These are phyloP conservation scores for Volutella citrinella DNA, from an alignment of 2,329 filamentous ascomycete species.

Conservation along the genomic window DNA sequence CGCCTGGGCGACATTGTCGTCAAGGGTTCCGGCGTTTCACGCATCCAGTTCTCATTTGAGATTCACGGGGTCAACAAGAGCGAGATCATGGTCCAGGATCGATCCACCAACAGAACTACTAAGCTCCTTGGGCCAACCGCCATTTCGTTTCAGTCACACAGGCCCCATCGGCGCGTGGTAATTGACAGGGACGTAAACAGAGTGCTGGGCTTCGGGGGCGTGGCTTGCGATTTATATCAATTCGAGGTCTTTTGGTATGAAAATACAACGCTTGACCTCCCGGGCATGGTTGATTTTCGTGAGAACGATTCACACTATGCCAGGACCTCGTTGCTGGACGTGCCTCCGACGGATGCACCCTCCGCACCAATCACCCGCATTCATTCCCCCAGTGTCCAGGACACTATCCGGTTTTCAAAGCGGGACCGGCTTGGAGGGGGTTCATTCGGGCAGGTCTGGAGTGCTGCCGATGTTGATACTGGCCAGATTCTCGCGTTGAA, in stretches of 20 bases:
- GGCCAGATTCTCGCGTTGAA: constrained; percentile 1
- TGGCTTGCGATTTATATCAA: not conserved
- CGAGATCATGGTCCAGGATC: constrained; percentile 1
- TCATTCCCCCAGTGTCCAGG: not conserved
- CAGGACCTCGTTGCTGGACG: constrained; percentile 1
- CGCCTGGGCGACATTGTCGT: constrained; percentile 1
- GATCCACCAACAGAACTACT: not conserved
- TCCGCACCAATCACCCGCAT: not conserved
- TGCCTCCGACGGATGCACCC: not conserved
- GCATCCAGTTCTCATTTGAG: constrained; percentile 2
- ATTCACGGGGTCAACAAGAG: not conserved
- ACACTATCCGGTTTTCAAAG: not conserved
- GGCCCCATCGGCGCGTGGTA: constrained; percentile 1
- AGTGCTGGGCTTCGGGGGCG: not conserved
- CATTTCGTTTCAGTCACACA: not conserved
- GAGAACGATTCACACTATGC: not conserved
- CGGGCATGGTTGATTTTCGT: not conserved
- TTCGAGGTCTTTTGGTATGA: constrained; percentile 1
- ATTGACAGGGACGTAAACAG: not conserved
- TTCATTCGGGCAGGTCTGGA: not conserved
- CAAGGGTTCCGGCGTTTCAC: not conserved
- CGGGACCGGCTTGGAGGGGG: not conserved
- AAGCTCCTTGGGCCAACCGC: not conserved
- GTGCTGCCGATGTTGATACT: constrained; percentile 1
- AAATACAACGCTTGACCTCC: not conserved